These are phyloP conservation scores for Coniochaeta hoffmannii DNA, from an alignment of 2,329 filamentous ascomycete species.

Conservation along the genomic window DNA sequence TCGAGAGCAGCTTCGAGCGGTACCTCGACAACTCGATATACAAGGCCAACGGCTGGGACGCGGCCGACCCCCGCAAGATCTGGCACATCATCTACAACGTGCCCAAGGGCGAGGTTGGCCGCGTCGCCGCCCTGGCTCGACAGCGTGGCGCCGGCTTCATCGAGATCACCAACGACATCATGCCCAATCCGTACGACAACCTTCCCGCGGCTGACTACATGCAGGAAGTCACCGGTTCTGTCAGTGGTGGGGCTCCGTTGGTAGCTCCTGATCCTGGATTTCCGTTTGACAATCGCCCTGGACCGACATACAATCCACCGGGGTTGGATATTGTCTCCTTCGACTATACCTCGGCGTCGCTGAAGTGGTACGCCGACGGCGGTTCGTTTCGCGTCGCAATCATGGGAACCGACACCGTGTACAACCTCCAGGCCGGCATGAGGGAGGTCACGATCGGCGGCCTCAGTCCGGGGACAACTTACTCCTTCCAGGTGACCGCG, in stretches of 20 bases:
- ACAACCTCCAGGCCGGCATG: not conserved
- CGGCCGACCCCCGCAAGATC: constrained; percentile 20
- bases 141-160: not conserved
- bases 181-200: constrained; percentile 1
- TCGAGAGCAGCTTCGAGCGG: constrained; percentile 16
- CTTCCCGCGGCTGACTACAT: not conserved
- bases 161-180: not conserved
- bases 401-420: not conserved
- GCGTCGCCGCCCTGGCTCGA: not conserved
- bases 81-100: constrained; percentile 25
- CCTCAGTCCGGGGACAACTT: not conserved
- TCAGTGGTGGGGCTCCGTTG: too few relatives aligned
- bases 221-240: too few relatives aligned
- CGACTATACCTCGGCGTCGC: not conserved
- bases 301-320: too few relatives aligned
- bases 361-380: not conserved
- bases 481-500: not conserved
- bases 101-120: constrained; percentile 1
- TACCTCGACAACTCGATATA: constrained; percentile 18
- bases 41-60: constrained; percentile 17
- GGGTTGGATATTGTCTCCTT: not conserved
- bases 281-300: too few relatives aligned
- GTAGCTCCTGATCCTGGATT: too few relatives aligned
- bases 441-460: not conserved
- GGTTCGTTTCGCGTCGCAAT: not conserved